Evolutionary conservation across 768 basidiomycete genomes (phyloP).

Genomic region (Russula abietina): DNA sequence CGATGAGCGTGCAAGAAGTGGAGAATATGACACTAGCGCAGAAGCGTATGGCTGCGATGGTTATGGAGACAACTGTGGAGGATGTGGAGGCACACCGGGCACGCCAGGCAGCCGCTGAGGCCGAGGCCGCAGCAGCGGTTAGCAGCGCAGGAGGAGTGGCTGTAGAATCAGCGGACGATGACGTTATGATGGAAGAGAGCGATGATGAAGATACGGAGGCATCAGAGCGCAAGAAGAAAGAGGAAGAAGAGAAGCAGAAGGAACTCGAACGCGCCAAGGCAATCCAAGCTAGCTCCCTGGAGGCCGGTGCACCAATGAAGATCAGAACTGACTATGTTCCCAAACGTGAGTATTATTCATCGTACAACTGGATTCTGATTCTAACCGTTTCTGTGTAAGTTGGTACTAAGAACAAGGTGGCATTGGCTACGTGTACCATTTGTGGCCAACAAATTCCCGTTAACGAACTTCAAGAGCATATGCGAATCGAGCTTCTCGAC

Average conservation of each 20-base stretch:
- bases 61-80: slow-evolving; percentile 91
- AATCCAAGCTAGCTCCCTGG: slow-evolving; percentile 71
- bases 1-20: slow-evolving; percentile 91
- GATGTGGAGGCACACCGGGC: slow-evolving; percentile 80
- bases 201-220: slow-evolving; percentile 69
- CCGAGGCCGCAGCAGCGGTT: slow-evolving; percentile 77
- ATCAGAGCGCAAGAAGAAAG: slow-evolving; percentile 53
- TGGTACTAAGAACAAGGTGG: slow-evolving; percentile 58
- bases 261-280: slow-evolving; percentile 74
- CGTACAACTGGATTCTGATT: slow-evolving; percentile 1
- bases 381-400: slow-evolving; percentile 39
- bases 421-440: slow-evolving; percentile 83
- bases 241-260: slow-evolving; percentile 63
- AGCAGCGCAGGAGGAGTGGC: slow-evolving; percentile 49
- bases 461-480: slow-evolving; percentile 94
- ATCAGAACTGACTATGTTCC: slow-evolving; percentile 96
- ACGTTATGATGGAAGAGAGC: slow-evolving; percentile 75
- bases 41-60: slow-evolving; percentile 97
- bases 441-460: slow-evolving; percentile 96
- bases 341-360: slow-evolving; percentile 54
- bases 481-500: slow-evolving; percentile 96
- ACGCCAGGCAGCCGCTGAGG: slow-evolving; percentile 78
- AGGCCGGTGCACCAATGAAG: slow-evolving; percentile 78
- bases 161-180: slow-evolving; percentile 47
- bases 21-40: slow-evolving; percentile 96